Conservation (phyloP, 805 yeast species). For the Yamadazyma ubonensis region DNA sequence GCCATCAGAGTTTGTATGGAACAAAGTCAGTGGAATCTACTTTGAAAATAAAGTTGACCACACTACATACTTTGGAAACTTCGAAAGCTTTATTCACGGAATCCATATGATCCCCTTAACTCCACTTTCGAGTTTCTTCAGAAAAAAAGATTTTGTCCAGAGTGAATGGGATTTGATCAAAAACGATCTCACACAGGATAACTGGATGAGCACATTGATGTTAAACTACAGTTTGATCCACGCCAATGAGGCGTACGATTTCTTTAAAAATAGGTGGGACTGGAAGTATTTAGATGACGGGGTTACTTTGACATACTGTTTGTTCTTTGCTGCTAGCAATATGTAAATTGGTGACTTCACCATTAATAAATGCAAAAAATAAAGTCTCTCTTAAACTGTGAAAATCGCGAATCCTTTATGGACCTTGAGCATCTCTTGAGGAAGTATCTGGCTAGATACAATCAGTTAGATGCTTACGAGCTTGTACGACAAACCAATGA, state of each 20-base stretch:
- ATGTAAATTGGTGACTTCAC: constrained; percentile 5
- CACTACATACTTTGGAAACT: constrained; percentile 65
- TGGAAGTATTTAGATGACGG: constrained; percentile 17
- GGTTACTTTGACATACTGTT: constrained; percentile 19
- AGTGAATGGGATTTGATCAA: constrained; percentile 40
- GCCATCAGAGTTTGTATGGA: constrained; percentile 51
- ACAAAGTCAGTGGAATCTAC: constrained; percentile 66
- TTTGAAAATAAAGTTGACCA: constrained; percentile 73
- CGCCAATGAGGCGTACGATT: constrained; percentile 18
- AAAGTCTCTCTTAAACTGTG: neutral
- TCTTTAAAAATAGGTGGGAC: constrained; percentile 16
- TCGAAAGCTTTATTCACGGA: constrained; percentile 67
- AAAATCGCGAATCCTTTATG: neutral
- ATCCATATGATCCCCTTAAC: constrained; percentile 77
- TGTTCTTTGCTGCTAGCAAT: constrained; percentile 13
- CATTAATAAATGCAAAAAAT: neutral
- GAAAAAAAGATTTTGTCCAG: constrained; percentile 49
- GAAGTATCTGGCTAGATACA: constrained; percentile 11
- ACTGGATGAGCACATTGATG: constrained; percentile 59
- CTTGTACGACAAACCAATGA: neutral
- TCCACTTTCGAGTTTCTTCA: constrained; percentile 56
- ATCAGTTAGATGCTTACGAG: constrained; percentile 7
- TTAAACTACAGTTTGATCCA: constrained; percentile 20
- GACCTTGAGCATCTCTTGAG: neutral
- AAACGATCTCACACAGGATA: constrained; percentile 36